A percentile compares a stretch with the other conserved stretches of the same genome.
Evolutionary conservation across 2,329 filamentous ascomycete species (phyloP).

Genomic region (Pseudonectria foliicola): DNA sequence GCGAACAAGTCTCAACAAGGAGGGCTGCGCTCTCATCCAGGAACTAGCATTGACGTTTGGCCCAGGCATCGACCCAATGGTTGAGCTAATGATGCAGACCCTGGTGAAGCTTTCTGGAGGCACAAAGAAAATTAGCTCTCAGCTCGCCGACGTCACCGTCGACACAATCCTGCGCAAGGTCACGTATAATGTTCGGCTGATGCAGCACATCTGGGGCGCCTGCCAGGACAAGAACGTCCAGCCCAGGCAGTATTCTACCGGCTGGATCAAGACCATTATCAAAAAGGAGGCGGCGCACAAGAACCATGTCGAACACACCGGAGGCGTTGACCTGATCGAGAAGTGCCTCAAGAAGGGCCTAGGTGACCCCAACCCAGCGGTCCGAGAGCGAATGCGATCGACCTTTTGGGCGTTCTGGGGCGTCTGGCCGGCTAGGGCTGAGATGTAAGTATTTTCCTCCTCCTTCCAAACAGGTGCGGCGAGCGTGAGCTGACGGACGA

Average conservation of each 20-base stretch:
- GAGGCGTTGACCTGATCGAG: slow-evolving; percentile 75
- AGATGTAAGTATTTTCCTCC: slow-evolving; percentile 47
- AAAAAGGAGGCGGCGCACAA: slow-evolving; percentile 73
- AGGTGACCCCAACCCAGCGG: slow-evolving; percentile 81
- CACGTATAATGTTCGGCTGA: slow-evolving; percentile 70
- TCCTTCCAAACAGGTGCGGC: slow-evolving; percentile 4
- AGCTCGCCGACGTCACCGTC: slow-evolving; percentile 75
- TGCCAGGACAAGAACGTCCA: slow-evolving; percentile 92
- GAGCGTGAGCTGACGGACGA: slow-evolving; percentile 9
- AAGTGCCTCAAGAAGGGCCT: slow-evolving; percentile 86
- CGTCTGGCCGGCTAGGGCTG: slow-evolving; percentile 71
- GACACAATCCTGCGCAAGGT: slow-evolving; percentile 72
- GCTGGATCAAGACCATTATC: slow-evolving; percentile 79
- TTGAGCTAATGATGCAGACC: slow-evolving; percentile 81
- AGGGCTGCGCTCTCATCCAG: slow-evolving; percentile 76
- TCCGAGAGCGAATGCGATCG: slow-evolving; percentile 76
- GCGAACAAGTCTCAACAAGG: slow-evolving; percentile 82
- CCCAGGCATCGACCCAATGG: slow-evolving; percentile 75
- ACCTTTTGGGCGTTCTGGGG: slow-evolving; percentile 80
- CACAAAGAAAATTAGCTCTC: slow-evolving; percentile 87
- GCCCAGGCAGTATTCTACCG: slow-evolving; percentile 68
- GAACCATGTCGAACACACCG: slow-evolving; percentile 73
- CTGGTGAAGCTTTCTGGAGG: slow-evolving; percentile 83
- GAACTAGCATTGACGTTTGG: slow-evolving; percentile 74
- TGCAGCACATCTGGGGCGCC: slow-evolving; percentile 79